Evolutionary conservation across 371 early-diverging fungal species (phyloP).

Genomic region (Fennellomyces sp.): DNA sequence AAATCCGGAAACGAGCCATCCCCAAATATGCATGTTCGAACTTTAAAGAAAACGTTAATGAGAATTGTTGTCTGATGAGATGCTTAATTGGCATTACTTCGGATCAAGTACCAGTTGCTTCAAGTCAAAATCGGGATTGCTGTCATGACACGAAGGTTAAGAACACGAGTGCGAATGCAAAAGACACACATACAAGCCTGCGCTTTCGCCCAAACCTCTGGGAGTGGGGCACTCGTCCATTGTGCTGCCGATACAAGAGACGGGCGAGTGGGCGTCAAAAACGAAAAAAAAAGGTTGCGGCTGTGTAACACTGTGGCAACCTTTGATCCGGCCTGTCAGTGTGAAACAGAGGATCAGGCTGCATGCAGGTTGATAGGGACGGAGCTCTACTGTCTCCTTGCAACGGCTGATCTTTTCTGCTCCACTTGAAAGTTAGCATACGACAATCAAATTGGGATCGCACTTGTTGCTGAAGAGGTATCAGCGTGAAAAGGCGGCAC

Average conservation of each 20-base stretch:
- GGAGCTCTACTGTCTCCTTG: too few species aligned
- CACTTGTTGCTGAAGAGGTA: too few species aligned
- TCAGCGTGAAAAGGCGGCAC: too few species aligned
- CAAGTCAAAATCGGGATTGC: conserved; percentile 7
- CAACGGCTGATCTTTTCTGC: too few species aligned
- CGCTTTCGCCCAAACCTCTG: not conserved
- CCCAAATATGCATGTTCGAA: conserved; percentile 48
- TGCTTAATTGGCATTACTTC: not conserved
- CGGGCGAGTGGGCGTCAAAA: too few species aligned
- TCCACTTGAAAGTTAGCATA: too few species aligned
- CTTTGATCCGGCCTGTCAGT: too few species aligned
- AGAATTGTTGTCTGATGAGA: not conserved
- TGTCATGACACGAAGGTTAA: not conserved
- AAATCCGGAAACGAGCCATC: conserved; percentile 43
- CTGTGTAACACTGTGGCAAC: not conserved
- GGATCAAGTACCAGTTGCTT: conserved; percentile 10
- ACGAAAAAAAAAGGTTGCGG: not conserved
- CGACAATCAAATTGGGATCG: too few species aligned
- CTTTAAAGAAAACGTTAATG: conserved; percentile 10
- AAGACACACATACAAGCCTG: not conserved
- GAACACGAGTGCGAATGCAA: too few species aligned
- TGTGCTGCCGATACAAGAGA: too few species aligned
- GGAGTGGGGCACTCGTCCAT: not conserved
- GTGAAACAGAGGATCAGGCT: too few species aligned
- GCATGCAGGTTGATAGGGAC: too few species aligned